Percentiles rank a stretch among this genome's conserved stretches.
Conservation (phyloP, 2,329 filamentous ascomycete species). For the Cladophialophora psammophila region DNA sequence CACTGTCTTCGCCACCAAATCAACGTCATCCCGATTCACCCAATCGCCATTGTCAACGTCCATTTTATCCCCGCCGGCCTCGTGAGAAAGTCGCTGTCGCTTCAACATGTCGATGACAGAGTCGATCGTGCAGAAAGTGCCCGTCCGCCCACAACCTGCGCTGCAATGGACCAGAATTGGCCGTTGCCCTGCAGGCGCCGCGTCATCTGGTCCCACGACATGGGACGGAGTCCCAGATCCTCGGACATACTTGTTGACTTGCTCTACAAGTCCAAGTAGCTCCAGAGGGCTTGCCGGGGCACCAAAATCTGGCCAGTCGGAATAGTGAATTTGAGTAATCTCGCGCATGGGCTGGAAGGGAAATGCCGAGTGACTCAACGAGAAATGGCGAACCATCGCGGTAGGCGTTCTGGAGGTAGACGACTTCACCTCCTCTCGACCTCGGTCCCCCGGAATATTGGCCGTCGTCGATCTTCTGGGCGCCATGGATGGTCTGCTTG, state of each 20-base stretch:
- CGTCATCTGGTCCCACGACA: constrained; percentile 63
- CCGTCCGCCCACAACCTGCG: constrained; percentile 92
- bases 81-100: constrained; percentile 67
- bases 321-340: constrained; percentile 92
- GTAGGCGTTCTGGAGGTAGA: constrained; percentile 66
- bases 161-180: constrained; percentile 95
- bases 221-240: constrained; percentile 43
- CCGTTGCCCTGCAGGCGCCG: constrained; percentile 62
- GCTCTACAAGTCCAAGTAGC: constrained; percentile 85
- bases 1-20: constrained; percentile 85
- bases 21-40: constrained; percentile 73
- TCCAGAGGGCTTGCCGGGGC: constrained; percentile 88
- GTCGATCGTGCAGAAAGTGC: constrained; percentile 95
- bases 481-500: constrained; percentile 48
- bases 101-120: constrained; percentile 96
- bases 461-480: constrained; percentile 48
- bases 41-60: constrained; percentile 58
- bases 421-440: constrained; percentile 42
- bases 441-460: constrained; percentile 33
- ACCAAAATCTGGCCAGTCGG: constrained; percentile 97
- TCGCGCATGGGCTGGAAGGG: constrained; percentile 89
- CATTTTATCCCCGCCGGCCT: constrained; percentile 33
- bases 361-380: constrained; percentile 75
- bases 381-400: constrained; percentile 86
- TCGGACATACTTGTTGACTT: constrained; percentile 74